A percentile compares a stretch with the other conserved stretches of the same genome.
These are phyloP conservation scores for Tetrastigma voinierianum DNA, from an alignment of 164 flowering plant genomes.

Conservation along the genomic window DNA sequence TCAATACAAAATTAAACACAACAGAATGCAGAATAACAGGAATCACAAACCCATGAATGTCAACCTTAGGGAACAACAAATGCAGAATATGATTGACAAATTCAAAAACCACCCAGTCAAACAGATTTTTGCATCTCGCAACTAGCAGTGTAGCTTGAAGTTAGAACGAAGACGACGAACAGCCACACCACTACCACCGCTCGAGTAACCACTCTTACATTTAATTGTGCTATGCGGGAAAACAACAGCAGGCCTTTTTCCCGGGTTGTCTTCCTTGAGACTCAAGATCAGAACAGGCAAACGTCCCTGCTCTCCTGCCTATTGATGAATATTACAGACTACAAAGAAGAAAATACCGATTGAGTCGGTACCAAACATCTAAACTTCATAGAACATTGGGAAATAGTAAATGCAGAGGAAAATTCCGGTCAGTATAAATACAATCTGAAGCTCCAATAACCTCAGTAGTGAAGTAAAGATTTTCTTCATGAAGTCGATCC, in stretches of 20 bases:
- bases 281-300: conserved; percentile 80
- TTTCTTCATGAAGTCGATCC: conserved; percentile 69
- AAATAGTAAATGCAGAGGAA: too few relatives aligned
- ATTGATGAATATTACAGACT: conserved; percentile 13
- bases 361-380: background rate
- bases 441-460: conserved; percentile 29
- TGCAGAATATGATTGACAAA: too few relatives aligned
- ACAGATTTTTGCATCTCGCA: too few relatives aligned
- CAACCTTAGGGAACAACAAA: too few relatives aligned
- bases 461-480: conserved; percentile 83
- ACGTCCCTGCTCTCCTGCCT: conserved; percentile 91
- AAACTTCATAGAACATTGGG: background rate
- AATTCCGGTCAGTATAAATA: background rate
- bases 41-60: too few relatives aligned
- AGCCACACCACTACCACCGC: too few relatives aligned
- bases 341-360: background rate
- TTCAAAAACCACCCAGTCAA: too few relatives aligned
- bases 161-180: too few relatives aligned
- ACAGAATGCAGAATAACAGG: too few relatives aligned
- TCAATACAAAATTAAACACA: too few relatives aligned
- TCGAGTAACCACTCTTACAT: conserved; percentile 87
- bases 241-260: conserved; percentile 78
- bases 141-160: too few relatives aligned
- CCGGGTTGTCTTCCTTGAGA: conserved; percentile 42
- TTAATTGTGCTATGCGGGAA: conserved; percentile 86